Percentiles rank a stretch among this genome's conserved stretches.
Evolutionary conservation across 768 basidiomycete species (phyloP).

Genomic region (Lactarius tabidus): DNA sequence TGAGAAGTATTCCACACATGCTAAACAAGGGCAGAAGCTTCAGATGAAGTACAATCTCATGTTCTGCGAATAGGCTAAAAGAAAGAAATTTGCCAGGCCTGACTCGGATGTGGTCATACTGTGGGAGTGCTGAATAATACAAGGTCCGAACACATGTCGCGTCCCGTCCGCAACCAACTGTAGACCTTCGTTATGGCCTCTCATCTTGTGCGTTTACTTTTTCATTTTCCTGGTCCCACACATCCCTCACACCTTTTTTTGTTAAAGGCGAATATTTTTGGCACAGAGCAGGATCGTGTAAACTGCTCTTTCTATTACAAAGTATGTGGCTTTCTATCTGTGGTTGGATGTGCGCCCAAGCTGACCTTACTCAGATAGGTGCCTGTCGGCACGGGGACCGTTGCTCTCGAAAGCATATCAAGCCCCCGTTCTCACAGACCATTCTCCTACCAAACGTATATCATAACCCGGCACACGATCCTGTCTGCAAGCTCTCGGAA

Average conservation of each 20-base stretch:
- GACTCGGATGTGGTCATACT: no score
- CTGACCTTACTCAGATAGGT: constrained; percentile 65
- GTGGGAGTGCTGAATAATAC: constrained; percentile 22
- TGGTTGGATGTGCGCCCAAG: constrained; percentile 4
- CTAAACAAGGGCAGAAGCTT: no score
- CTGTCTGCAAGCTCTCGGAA: constrained; percentile 81
- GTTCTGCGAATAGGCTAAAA: no score
- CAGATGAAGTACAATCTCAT: no score
- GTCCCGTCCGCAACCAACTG: background rate
- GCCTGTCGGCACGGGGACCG: constrained; percentile 98
- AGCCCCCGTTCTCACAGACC: constrained; percentile 95
- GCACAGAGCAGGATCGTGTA: constrained; percentile 91
- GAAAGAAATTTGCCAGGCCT: no score
- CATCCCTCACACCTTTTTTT: background rate
- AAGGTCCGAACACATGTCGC: background rate
- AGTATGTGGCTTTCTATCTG: constrained; percentile 39
- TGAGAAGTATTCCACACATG: no score
- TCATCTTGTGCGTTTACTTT: constrained; percentile 57
- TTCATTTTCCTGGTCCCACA: background rate
- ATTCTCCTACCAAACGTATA: constrained; percentile 96
- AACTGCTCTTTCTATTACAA: constrained; percentile 99
- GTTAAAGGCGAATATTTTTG: constrained; percentile 89
- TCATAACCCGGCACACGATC: constrained; percentile 95
- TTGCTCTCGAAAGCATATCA: constrained; percentile 97
- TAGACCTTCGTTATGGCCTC: constrained; percentile 49